These are phyloP conservation scores for Gynochthodes officinalis DNA, from an alignment of 257 asterid species.

Conservation along the genomic window DNA sequence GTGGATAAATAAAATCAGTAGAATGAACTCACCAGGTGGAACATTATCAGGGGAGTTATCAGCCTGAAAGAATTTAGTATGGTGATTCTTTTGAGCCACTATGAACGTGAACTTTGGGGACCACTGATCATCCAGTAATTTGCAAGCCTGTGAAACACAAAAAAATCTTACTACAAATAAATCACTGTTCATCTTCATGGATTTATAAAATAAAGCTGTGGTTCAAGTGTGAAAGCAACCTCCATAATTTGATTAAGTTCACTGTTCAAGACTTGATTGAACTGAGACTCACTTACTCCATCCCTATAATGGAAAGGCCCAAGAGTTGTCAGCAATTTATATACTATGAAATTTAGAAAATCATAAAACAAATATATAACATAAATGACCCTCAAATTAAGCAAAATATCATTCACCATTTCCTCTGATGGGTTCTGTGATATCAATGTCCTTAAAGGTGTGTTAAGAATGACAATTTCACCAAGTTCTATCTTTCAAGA, in stretches of 20 bases:
- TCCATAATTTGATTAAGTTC: slow-evolving; percentile 66
- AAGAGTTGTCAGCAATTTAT: neutral
- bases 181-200: neutral
- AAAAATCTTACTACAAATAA: neutral
- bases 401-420: neutral
- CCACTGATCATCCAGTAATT: slow-evolving; percentile 46
- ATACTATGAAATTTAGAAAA: neutral
- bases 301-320: slow-evolving; percentile 36
- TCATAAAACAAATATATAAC: neutral
- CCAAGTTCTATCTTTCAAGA: neutral
- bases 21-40: slow-evolving; percentile 48
- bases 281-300: slow-evolving; percentile 77
- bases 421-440: neutral
- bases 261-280: slow-evolving; percentile 61
- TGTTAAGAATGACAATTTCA: no score
- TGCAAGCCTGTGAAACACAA: slow-evolving; percentile 52
- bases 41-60: slow-evolving; percentile 48
- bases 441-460: no score
- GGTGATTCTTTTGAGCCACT: slow-evolving; percentile 77
- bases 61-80: slow-evolving; percentile 58
- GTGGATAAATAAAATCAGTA: neutral
- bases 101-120: slow-evolving; percentile 53
- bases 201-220: neutral
- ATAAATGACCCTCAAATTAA: neutral
- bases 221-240: slow-evolving; percentile 24